Percentiles rank a stretch among this genome's conserved stretches.
phyloP scores from a whole-genome alignment of 192 early-diverging fungal species.

The Geranomyces variabilis region DNA sequence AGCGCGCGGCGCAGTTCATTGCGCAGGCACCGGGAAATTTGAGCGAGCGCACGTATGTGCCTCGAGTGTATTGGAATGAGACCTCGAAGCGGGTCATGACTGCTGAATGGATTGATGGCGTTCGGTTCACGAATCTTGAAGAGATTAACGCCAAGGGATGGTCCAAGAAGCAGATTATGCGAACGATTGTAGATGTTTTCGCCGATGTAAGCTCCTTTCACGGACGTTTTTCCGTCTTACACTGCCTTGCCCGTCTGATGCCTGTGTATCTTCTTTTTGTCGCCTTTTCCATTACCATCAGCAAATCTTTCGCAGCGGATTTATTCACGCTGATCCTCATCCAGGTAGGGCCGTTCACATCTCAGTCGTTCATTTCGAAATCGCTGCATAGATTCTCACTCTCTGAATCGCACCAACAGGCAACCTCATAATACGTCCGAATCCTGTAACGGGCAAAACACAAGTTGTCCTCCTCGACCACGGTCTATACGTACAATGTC shows the following conservation, averaged over 20 bases:
- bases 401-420: too few relatives aligned
- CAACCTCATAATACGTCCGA: slow-evolving; percentile 77
- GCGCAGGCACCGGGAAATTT: slow-evolving; percentile 37
- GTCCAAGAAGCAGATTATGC: slow-evolving; percentile 36
- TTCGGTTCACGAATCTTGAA: slow-evolving; percentile 67
- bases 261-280: too few relatives aligned
- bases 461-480: slow-evolving; percentile 89
- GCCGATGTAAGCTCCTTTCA: slow-evolving; percentile 48
- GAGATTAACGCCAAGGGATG: slow-evolving; percentile 41
- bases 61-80: slow-evolving; percentile 72
- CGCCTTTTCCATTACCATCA: too few relatives aligned
- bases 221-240: background rate
- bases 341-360: too few relatives aligned
- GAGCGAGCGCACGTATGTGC: slow-evolving; percentile 71
- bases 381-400: too few relatives aligned
- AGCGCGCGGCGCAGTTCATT: slow-evolving; percentile 49
- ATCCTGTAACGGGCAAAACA: slow-evolving; percentile 49
- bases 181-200: slow-evolving; percentile 75
- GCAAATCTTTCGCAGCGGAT: slow-evolving; percentile 85
- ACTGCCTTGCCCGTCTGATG: slow-evolving; percentile 31
- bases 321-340: slow-evolving; percentile 74
- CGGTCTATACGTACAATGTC: slow-evolving; percentile 85
- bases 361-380: too few relatives aligned
- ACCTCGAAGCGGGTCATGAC: slow-evolving; percentile 77
- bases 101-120: slow-evolving; percentile 88